Base-by-base conservation (phyloP, 2,329 filamentous ascomycete genomes). In the Ascochyta pisi region DNA sequence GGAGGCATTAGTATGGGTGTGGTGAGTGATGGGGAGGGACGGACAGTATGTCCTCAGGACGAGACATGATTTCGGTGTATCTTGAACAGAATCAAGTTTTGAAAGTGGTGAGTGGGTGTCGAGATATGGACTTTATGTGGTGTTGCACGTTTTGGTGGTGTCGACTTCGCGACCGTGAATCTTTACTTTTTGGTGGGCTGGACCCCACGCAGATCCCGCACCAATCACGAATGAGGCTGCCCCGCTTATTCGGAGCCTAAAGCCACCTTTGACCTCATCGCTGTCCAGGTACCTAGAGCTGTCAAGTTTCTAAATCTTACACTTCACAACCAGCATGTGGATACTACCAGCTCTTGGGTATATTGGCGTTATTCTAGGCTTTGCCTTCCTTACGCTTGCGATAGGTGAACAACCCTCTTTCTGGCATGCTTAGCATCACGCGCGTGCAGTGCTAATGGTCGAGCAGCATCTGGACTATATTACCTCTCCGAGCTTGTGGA, bases 401-500 rank as follows among this genome's bases (percentile, higher is more conserved):
- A 98, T 99, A 73, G 90, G 90, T 91, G 83, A 40, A 13, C 35
- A 13, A 22, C 29, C 22, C 27, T 4, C 13, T 26, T 16, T 13
- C 7, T 15, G 31, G 13, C 15, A 16, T 29, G 19, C n/a, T 6
- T 27, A 19, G 6, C 31, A 33, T 3, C 12, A 31, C 13, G 10
- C 10, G 29, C 29, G 29, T 12, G 29, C 40, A 26, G 15, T 41
- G 26, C 43, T 57, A n/a, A 57, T n/a, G 37, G 37, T 15, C 13
- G 2, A 19, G 46, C 69, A 91, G 95, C 95, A 35, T 97, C 92
- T n/a, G 95, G 95, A 34, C 87, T 99, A 24, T 99, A 99, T 81
- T 99, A 99, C 76, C 89, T 99, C 50, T 97, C 94, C 23, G 95
- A 99, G 77, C 87, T 98, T 13, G 95, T 99, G 58, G 95, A 99